A percentile compares a stretch with the other conserved stretches of the same genome.
phyloP scores from a whole-genome alignment of 2,329 filamentous ascomycete genomes.

The Colletotrichum truncatum region DNA sequence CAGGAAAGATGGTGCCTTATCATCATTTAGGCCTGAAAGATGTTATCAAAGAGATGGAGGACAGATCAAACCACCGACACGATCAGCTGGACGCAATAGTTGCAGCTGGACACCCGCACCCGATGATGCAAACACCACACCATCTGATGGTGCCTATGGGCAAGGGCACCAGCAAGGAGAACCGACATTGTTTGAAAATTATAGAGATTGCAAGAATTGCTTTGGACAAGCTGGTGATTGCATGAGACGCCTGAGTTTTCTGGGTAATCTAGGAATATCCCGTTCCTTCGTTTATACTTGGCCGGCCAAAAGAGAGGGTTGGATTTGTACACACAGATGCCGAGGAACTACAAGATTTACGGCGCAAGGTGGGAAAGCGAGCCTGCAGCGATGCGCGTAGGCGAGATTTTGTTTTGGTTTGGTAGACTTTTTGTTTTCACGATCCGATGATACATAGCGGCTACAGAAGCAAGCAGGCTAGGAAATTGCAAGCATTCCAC shows the following conservation, averaged over 20 bases:
- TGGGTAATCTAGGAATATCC: background rate
- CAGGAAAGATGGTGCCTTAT: background rate
- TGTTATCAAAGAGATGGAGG: conserved; percentile 62
- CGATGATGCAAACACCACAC: conserved; percentile 36
- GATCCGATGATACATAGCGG: background rate
- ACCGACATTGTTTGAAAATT: conserved; percentile 57
- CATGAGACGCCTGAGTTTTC: conserved; percentile 40
- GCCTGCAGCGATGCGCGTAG: background rate
- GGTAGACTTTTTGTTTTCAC: background rate
- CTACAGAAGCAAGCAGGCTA: background rate
- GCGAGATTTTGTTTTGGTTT: background rate
- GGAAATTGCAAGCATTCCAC: too few species aligned
- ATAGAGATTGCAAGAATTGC: conserved; percentile 63
- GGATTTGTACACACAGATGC: background rate
- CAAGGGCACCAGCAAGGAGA: conserved; percentile 45
- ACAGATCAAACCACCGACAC: conserved; percentile 58
- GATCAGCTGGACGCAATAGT: conserved; percentile 56
- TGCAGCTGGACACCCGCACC: conserved; percentile 46
- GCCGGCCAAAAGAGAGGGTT: background rate
- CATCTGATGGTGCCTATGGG: conserved; percentile 40
- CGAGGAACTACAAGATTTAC: background rate
- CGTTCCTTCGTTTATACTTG: background rate
- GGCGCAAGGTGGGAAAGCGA: conserved; percentile 4
- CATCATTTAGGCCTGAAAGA: conserved; percentile 61
- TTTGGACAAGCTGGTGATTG: conserved; percentile 64